Evolutionary conservation across 495 filamentous ascomycete species (phyloP), one percentile per base, ranked within the genome.

Genomic region (Hyaloscypha bicolor): DNA sequence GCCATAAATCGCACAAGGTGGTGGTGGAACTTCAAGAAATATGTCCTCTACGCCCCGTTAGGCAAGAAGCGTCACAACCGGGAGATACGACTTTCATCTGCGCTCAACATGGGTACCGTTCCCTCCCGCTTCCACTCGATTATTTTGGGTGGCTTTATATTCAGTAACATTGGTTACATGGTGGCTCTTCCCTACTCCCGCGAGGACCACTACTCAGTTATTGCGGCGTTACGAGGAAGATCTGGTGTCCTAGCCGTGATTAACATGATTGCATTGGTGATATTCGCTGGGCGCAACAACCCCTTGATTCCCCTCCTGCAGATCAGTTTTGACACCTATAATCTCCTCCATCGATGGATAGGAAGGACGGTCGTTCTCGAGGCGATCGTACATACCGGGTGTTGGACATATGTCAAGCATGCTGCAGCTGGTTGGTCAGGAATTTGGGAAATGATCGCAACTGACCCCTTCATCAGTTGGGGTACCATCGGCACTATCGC

Each of bases 291-390:
- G 25, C 89, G 94, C 71, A 98, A 98, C 80, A 98, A 97, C 75
- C 92, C 92, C 19, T 79, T 97, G n/a, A 97, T 97, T 68, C 75
- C 81, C 6, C 76, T 96, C 16, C 82, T 97, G 70, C 87, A 87
- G 32, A 88, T 98, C 78, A 94, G 92, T 76, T 99, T 97, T 78
- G 96, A 99, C 79, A 97, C 94, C 0, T 97, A 93, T 83, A 98
- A 97, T 76, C 82, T 97, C 32, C 79, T 98, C 33, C 95, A 99
- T 76, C 89, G 95, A 45, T 99, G 95, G 94, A 88, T 98, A 63
- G 95, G 94, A 29, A 90, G 95, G 22, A 88, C 97, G 29, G 87
- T 96, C 8, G 88, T 91, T 22, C 55, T 94, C 16, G 91, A 99
- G 76, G 81, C 88, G 6, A 52, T 97, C 57, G 81, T 88, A 14